phyloP scores from a whole-genome alignment of 257 asterid species.

The Buddleja alternifolia region DNA sequence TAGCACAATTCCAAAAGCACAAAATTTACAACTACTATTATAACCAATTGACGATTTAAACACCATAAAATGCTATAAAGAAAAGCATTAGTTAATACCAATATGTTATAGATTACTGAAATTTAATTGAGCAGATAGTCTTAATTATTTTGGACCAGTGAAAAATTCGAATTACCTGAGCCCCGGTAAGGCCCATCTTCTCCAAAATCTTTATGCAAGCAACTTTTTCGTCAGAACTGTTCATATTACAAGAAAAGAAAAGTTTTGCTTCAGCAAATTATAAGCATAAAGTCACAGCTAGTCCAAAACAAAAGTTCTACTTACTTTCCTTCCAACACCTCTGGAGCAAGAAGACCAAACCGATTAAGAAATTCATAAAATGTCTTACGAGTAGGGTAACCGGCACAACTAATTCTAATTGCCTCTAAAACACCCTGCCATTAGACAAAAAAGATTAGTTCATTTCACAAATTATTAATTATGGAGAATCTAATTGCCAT shows the following conservation, averaged over 20 bases:
- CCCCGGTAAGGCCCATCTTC: constrained; percentile 77
- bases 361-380: constrained; percentile 84
- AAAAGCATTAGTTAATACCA: background rate
- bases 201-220: constrained; percentile 85
- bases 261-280: constrained; percentile 28
- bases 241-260: constrained; percentile 24
- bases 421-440: constrained; percentile 94
- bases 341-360: constrained; percentile 91
- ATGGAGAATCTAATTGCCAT: constrained; percentile 18
- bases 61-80: background rate
- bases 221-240: constrained; percentile 73
- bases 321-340: constrained; percentile 83
- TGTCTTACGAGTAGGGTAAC: constrained; percentile 97
- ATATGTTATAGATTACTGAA: background rate
- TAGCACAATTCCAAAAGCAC: no score
- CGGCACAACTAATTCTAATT: constrained; percentile 98
- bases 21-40: background rate
- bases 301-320: constrained; percentile 32
- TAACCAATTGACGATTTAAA: background rate
- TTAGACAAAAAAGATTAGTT: constrained; percentile 8
- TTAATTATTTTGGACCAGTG: constrained; percentile 12
- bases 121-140: background rate
- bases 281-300: constrained; percentile 15
- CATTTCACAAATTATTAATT: constrained; percentile 1
- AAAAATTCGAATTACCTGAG: constrained; percentile 71